phyloP scores from a whole-genome alignment of 2,329 filamentous ascomycete genomes.

The Hypoxylon sp. region DNA sequence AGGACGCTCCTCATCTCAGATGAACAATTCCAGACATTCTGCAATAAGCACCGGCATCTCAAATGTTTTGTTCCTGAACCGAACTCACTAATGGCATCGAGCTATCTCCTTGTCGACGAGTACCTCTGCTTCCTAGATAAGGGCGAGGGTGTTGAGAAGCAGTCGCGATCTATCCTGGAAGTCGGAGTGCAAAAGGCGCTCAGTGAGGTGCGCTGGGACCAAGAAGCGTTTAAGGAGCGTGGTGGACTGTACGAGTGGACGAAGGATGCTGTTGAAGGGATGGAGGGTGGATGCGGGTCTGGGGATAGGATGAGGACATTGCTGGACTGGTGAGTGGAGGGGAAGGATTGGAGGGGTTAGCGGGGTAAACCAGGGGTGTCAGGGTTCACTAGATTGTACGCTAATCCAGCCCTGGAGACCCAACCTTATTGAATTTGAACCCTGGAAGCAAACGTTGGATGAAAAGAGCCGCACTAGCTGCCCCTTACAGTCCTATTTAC shows the following conservation, averaged over 20 bases:
- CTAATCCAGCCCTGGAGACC: background rate
- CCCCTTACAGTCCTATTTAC: no score
- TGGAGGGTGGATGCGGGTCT: conserved; percentile 32
- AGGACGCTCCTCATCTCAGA: conserved; percentile 62
- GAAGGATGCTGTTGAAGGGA: conserved; percentile 43
- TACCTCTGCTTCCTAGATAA: conserved; percentile 66
- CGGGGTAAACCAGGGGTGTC: background rate
- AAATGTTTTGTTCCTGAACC: conserved; percentile 63
- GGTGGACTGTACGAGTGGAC: conserved; percentile 67
- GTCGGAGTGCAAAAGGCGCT: conserved; percentile 64
- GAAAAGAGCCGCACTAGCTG: background rate
- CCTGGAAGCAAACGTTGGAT: no score
- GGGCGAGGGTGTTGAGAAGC: conserved; percentile 53
- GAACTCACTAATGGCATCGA: conserved; percentile 65
- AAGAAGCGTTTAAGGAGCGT: conserved; percentile 59
- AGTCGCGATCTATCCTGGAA: conserved; percentile 58
- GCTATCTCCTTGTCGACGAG: conserved; percentile 68
- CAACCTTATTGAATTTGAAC: no score
- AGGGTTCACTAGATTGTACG: background rate
- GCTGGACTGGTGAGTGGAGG: conserved; percentile 28
- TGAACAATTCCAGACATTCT: conserved; percentile 63
- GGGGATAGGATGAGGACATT: conserved; percentile 5
- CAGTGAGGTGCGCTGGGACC: conserved; percentile 62
- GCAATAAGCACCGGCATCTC: conserved; percentile 59
- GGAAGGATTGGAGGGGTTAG: background rate